These are phyloP conservation scores for Aspergillus olivimuriae DNA, from an alignment of 495 filamentous ascomycete genomes.

Conservation along the genomic window DNA sequence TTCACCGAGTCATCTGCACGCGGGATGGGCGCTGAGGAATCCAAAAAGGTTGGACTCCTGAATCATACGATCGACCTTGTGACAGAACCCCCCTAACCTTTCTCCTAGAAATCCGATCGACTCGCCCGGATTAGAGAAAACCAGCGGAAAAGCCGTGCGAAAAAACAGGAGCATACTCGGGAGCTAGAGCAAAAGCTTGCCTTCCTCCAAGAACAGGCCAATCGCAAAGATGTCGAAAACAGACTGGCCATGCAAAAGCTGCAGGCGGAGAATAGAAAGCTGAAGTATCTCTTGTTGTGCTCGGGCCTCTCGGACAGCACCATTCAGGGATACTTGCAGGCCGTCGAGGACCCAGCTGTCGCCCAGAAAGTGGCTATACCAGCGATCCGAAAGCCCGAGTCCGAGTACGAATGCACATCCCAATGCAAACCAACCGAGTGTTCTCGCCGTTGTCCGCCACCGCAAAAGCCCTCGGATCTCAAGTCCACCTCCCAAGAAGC, in stretches of 20 bases:
- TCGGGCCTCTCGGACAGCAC: conserved; percentile 20
- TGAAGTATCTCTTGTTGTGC: conserved; percentile 21
- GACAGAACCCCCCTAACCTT: too few species aligned
- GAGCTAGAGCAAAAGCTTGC: conserved; percentile 62
- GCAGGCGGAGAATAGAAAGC: conserved; percentile 31
- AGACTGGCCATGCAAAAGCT: conserved; percentile 30
- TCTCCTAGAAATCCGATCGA: conserved; percentile 25
- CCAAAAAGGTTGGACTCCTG: conserved; percentile 1
- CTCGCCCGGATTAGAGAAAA: conserved; percentile 61
- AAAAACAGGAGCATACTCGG: conserved; percentile 67
- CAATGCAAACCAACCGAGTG: neutral
- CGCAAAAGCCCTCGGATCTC: neutral
- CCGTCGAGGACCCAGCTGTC: conserved; percentile 12
- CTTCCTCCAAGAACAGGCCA: conserved; percentile 43
- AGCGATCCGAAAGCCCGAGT: conserved; percentile 15
- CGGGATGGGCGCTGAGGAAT: neutral
- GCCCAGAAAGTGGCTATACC: conserved; percentile 37
- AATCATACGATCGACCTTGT: neutral
- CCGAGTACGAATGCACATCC: neutral
- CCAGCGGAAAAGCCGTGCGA: conserved; percentile 70
- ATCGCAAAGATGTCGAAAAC: conserved; percentile 32
- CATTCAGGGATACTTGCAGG: conserved; percentile 26
- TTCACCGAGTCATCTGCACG: too few species aligned
- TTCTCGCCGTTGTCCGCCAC: neutral
- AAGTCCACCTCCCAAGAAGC: neutral